Base-by-base conservation (phyloP, 768 basidiomycete genomes). In the Xerocomellus chrysenteron region DNA sequence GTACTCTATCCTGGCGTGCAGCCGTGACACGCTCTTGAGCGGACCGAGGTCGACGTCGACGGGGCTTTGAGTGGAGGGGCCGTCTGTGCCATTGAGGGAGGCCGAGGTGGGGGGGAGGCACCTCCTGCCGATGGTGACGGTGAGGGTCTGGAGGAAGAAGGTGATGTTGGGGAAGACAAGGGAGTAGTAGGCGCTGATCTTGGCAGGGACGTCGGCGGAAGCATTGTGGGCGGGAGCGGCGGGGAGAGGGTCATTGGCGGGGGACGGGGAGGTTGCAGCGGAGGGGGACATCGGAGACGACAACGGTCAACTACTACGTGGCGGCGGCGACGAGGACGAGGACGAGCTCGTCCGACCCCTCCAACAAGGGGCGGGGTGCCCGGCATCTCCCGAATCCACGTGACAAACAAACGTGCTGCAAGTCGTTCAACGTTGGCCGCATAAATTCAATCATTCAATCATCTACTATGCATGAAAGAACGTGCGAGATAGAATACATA, bases 91-190 rank as follows among this genome's bases (percentile, higher is more conserved):
- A 11, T 83, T 79, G 45, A 70, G 74, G 13, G 76, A 69, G 19
- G 78, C 65, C 19, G 88, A 85, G 1, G 86, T 78, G 3, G 82
- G 78, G 13, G 86, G 84, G 32, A 83, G 82, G 68, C 90, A 92
- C 61, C 93, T 83, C 42, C 97, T 85, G 41, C 97, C 97, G 72
- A 99, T 95, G 55, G 93, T 93, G 64, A 97, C 90, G 40, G 84
- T 86, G 60, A 97, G 87, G 21, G 93, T 98, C 76, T 97, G 92
- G 54, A 99, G 90, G 78, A 95, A 99, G 76, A 97, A 98, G 53
- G 92, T 92, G 76, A 94, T 95, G 71, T 87, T 84, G 33, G 92
- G 92, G 70, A 97, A 97, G 72, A 93, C 90, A 55, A 96, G 88
- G 69, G 88, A 90, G 76, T 94, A 95, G 69, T 94, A 96, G 58